Evolutionary conservation across 768 basidiomycete species (phyloP).

Genomic region (Fistulinella prunicolor): DNA sequence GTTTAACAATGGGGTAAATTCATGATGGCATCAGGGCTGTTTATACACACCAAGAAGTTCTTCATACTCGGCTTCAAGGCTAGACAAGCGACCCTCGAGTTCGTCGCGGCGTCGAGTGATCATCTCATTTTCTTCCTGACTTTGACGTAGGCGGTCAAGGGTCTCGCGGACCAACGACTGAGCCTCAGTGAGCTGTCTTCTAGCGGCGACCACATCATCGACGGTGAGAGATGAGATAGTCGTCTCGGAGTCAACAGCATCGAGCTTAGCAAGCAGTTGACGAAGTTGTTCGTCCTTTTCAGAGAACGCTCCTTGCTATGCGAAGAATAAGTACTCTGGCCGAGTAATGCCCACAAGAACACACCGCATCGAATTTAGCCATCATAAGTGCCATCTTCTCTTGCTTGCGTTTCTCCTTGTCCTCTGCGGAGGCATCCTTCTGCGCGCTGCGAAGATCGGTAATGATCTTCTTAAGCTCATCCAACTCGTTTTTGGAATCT

Average conservation of each 20-base stretch:
- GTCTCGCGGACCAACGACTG: conserved; percentile 85
- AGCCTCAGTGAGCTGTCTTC: conserved; percentile 86
- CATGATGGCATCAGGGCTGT: not conserved
- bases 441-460: conserved; percentile 76
- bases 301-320: conserved; percentile 86
- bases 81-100: conserved; percentile 74
- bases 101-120: conserved; percentile 80
- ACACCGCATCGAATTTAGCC: conserved; percentile 95
- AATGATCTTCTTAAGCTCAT: conserved; percentile 81
- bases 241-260: conserved; percentile 66
- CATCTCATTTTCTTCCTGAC: conserved; percentile 91
- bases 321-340: conserved; percentile 4
- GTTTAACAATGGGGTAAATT: conserved; percentile 16
- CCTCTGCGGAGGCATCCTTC: conserved; percentile 85
- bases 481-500: conserved; percentile 83
- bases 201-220: conserved; percentile 78
- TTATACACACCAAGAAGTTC: conserved; percentile 79
- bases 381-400: conserved; percentile 99
- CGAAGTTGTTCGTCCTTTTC: conserved; percentile 95
- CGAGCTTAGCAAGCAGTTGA: conserved; percentile 78
- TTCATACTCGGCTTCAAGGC: conserved; percentile 92
- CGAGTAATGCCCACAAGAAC: conserved; percentile 26
- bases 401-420: conserved; percentile 98
- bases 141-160: conserved; percentile 82
- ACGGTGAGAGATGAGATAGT: conserved; percentile 56